Evolutionary conservation across 306 rosid genomes (phyloP), one percentile per base, ranked within the genome.

Genomic region (Cicer cuneatum): DNA sequence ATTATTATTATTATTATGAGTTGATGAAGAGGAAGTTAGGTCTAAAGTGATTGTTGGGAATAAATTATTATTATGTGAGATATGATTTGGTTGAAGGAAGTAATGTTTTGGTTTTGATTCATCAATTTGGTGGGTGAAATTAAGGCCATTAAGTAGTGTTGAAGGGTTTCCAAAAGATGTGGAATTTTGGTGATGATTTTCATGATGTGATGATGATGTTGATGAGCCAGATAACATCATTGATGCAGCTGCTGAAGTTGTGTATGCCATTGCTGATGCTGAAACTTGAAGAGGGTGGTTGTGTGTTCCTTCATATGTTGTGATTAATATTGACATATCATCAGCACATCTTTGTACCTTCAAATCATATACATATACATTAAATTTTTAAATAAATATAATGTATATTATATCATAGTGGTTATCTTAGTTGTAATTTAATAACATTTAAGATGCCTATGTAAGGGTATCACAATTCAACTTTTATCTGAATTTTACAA

Each of bases 231-330:
- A 84, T 63, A 89, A 38, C 6, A 92, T 84, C 92, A 89, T 89
- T 21, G 96, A 86, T 16, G 89, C 94, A 0, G 95, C 98, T 0
- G 98, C 98, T 0, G 95, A 87, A 73, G 96, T 93, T 24, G 95
- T 86, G 84, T 93, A 93, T 35, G 96, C 96, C 89, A 90, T 92
- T 24, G 92, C 90, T 33, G 92, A 74, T 85, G 96, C 95, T 67
- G 98, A 80, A 38, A 86, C 82, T 1, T 96, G 87, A 76, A 92
- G 92, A 5, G 95, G 91, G 62, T 92, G 98, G 65, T 88, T 90
- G 72, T 92, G 98, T 5, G 81, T 78, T 77, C 98, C 96, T 87
- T 92, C 98, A 56, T 90, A 92, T 24, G 96, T 92, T n/a, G 91
- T 90, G 69, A 87, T 87, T 67, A 92, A 86, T 80, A 90, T 87